Conservation (phyloP, 805 yeast genomes). For the Hanseniaspora occidentalis region DNA sequence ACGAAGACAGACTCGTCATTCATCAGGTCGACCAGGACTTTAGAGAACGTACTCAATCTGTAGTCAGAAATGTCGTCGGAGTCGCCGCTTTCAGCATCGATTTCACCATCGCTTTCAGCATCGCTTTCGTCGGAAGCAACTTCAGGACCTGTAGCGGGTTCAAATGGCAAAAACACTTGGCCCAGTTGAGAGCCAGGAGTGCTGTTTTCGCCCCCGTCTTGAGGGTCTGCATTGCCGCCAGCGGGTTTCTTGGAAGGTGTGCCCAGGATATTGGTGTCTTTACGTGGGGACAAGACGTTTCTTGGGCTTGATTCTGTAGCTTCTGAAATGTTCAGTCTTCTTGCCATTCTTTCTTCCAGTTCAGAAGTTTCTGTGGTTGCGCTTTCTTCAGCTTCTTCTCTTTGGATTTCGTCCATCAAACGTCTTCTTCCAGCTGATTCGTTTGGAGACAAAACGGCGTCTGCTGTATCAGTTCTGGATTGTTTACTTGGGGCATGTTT, state of each 20-base stretch:
- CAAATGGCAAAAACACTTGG: neutral
- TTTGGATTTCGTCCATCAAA: constrained; percentile 10
- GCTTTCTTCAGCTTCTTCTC: constrained; percentile 16
- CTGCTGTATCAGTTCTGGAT: constrained; percentile 19
- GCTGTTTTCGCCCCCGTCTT: neutral
- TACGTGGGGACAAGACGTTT: constrained; percentile 32
- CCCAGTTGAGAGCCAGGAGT: neutral
- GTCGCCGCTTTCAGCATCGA: neutral
- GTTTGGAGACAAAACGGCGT: constrained; percentile 22
- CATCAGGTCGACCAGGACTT: neutral
- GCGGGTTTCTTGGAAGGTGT: neutral
- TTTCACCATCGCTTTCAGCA: neutral
- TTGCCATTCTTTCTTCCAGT: constrained; percentile 16
- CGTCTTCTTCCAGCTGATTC: constrained; percentile 17
- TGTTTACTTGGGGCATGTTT: constrained; percentile 10
- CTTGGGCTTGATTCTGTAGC: constrained; percentile 36
- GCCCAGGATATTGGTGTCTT: neutral
- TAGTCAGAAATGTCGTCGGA: neutral
- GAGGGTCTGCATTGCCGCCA: neutral
- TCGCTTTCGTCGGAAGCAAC: too few relatives aligned
- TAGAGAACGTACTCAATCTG: neutral
- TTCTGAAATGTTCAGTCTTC: constrained; percentile 22
- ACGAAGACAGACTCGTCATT: neutral
- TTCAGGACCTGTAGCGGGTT: too few relatives aligned
- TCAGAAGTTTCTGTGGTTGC: constrained; percentile 23